phyloP scores from a whole-genome alignment of 2,329 filamentous ascomycete genomes.

The Cercospora zeae-maydis region DNA sequence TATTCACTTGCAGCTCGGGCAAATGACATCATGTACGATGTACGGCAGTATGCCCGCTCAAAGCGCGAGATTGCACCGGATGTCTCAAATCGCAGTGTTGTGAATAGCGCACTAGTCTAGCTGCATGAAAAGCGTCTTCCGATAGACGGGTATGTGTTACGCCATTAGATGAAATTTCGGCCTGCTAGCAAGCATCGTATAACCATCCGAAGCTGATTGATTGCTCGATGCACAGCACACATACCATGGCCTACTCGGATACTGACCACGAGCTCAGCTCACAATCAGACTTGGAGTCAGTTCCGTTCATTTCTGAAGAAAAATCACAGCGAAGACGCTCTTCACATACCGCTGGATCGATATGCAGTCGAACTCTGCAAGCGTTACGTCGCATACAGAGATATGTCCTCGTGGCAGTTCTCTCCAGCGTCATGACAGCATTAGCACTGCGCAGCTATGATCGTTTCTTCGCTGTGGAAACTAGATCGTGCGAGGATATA shows the following conservation, averaged over 20 bases:
- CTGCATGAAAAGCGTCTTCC: not conserved
- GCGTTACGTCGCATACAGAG: not conserved
- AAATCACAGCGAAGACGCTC: not conserved
- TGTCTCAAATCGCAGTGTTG: too few species aligned
- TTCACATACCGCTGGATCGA: not conserved
- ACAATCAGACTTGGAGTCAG: not conserved
- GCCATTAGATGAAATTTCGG: not conserved
- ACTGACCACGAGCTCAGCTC: not conserved
- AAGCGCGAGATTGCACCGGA: too few species aligned
- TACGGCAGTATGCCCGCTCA: too few species aligned
- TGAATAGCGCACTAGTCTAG: not conserved
- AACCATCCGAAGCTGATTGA: not conserved
- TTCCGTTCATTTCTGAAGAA: not conserved
- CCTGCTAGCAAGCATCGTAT: not conserved
- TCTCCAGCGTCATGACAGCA: not conserved
- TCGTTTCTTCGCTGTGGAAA: too few species aligned
- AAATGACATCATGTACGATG: too few species aligned
- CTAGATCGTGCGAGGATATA: not conserved
- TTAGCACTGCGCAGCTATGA: not conserved
- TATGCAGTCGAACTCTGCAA: not conserved
- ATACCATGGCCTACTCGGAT: not conserved
- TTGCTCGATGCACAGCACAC: not conserved
- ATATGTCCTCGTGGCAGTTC: not conserved
- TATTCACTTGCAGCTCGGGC: too few species aligned
- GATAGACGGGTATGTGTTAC: not conserved